A percentile compares a stretch with the other conserved stretches of the same genome.
Evolutionary conservation across 345 rosid species (phyloP).

Genomic region (Lumnitzera racemosa): DNA sequence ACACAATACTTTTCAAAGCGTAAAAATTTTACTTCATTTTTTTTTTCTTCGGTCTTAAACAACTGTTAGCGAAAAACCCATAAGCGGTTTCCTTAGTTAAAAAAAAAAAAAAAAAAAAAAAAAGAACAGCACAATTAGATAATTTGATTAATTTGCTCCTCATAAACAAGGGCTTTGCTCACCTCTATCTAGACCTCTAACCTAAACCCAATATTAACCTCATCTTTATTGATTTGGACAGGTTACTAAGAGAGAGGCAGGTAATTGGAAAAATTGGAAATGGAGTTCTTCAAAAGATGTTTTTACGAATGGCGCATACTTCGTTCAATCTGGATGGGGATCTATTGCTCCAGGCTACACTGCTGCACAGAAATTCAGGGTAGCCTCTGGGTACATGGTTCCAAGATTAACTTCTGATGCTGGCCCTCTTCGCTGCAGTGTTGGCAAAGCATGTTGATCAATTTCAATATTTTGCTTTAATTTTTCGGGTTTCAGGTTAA

Average conservation of each 20-base stretch:
- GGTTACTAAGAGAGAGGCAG: conserved; percentile 81
- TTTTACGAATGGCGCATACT: conserved; percentile 76
- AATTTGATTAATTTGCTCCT: too few species aligned
- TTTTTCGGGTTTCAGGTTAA: background rate
- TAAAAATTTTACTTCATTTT: too few species aligned
- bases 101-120: too few species aligned
- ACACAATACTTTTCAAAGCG: too few species aligned
- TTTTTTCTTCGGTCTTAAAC: too few species aligned
- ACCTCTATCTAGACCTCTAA: background rate
- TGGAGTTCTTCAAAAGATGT: conserved; percentile 81
- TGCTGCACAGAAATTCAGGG: conserved; percentile 40
- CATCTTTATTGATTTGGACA: conserved; percentile 6
- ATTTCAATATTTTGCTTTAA: background rate
- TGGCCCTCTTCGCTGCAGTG: conserved; percentile 50
- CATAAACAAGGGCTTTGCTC: too few species aligned
- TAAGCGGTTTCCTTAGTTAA: too few species aligned
- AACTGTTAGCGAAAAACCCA: too few species aligned
- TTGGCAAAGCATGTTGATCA: conserved; percentile 29
- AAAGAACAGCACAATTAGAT: too few species aligned
- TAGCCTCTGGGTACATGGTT: conserved; percentile 47
- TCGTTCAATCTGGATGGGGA: conserved; percentile 81
- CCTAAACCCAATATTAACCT: background rate
- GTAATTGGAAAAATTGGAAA: conserved; percentile 62
- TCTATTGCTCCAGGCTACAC: conserved; percentile 46
- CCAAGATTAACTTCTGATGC: conserved; percentile 67